Conservation (phyloP, 352 stramenopile genomes). For the Peronospora belbahrii region DNA sequence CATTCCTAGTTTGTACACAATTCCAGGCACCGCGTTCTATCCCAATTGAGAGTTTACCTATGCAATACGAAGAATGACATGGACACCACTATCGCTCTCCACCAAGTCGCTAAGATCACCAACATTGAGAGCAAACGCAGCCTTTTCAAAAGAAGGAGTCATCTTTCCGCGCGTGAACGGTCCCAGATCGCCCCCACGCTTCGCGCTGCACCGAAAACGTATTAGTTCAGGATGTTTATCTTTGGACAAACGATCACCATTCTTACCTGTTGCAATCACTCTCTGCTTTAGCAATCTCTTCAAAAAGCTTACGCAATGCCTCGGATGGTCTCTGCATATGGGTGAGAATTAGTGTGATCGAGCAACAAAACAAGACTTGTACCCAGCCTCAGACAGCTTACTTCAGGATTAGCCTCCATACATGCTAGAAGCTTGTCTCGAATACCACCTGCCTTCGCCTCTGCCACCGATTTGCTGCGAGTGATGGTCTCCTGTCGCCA, state of each 20-base stretch:
- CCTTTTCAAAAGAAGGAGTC: constrained; percentile 89
- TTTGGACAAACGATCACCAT: neutral
- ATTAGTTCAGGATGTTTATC: neutral
- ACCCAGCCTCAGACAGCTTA: constrained; percentile 14
- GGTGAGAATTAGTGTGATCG: neutral
- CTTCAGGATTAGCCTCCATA: constrained; percentile 54
- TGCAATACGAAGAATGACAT: constrained; percentile 93
- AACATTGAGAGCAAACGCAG: constrained; percentile 88
- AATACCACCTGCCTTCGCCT: constrained; percentile 70
- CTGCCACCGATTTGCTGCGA: constrained; percentile 77
- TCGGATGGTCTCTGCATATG: constrained; percentile 19
- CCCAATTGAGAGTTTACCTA: constrained; percentile 22
- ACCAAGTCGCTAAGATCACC: constrained; percentile 92
- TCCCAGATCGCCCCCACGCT: constrained; percentile 87
- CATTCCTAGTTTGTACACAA: constrained; percentile 12
- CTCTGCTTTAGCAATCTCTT: constrained; percentile 81
- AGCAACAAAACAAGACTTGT: neutral
- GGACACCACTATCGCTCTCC: constrained; percentile 92
- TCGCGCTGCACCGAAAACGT: constrained; percentile 45
- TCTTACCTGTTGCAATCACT: constrained; percentile 83
- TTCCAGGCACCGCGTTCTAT: neutral
- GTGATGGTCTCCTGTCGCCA: constrained; percentile 87
- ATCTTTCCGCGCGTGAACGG: constrained; percentile 88
- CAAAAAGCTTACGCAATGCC: constrained; percentile 62
- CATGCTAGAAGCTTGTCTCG: constrained; percentile 72